These are phyloP conservation scores for Lojkania enalia DNA, from an alignment of 2,329 filamentous ascomycete species.

Conservation along the genomic window DNA sequence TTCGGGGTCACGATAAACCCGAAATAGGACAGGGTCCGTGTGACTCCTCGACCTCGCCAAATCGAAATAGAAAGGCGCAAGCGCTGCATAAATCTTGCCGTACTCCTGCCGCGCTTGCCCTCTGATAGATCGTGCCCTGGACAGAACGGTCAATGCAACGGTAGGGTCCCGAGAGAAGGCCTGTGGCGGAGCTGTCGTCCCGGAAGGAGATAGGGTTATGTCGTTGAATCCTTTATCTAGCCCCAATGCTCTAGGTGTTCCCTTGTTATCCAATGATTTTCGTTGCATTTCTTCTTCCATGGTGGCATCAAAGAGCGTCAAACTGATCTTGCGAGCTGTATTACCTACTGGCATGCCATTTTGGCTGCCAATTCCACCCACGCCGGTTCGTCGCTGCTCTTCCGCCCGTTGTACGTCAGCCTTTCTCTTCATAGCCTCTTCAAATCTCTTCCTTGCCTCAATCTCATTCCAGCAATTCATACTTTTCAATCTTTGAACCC, in stretches of 20 bases:
- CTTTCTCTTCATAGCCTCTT: slow-evolving; percentile 63
- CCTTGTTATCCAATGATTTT: slow-evolving; percentile 40
- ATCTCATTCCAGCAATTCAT: slow-evolving; percentile 93
- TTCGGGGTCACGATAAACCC: slow-evolving; percentile 83
- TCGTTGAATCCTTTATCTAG: slow-evolving; percentile 78
- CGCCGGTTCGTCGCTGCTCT: slow-evolving; percentile 44
- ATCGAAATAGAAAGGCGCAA: slow-evolving; percentile 88
- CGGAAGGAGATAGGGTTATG: slow-evolving; percentile 58
- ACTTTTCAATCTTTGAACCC: slow-evolving; percentile 81
- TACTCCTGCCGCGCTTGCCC: slow-evolving; percentile 88
- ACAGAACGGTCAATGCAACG: slow-evolving; percentile 69
- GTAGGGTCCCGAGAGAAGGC: slow-evolving; percentile 56
- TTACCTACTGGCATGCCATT: slow-evolving; percentile 43
- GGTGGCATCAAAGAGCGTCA: slow-evolving; percentile 74
- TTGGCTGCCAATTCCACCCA: slow-evolving; percentile 34
- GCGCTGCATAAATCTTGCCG: slow-evolving; percentile 82
- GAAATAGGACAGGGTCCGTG: slow-evolving; percentile 81
- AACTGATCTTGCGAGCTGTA: slow-evolving; percentile 48
- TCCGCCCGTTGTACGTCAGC: slow-evolving; percentile 60
- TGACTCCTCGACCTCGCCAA: slow-evolving; percentile 71
- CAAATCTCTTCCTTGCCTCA: slow-evolving; percentile 79
- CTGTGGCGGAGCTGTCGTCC: slow-evolving; percentile 24
- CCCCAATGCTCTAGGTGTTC: slow-evolving; percentile 34
- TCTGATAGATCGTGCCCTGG: slow-evolving; percentile 73
- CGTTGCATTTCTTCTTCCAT: slow-evolving; percentile 65